These are phyloP conservation scores for Tolypocladium cylindrosporum DNA, from an alignment of 2,329 filamentous ascomycete species.

Conservation along the genomic window DNA sequence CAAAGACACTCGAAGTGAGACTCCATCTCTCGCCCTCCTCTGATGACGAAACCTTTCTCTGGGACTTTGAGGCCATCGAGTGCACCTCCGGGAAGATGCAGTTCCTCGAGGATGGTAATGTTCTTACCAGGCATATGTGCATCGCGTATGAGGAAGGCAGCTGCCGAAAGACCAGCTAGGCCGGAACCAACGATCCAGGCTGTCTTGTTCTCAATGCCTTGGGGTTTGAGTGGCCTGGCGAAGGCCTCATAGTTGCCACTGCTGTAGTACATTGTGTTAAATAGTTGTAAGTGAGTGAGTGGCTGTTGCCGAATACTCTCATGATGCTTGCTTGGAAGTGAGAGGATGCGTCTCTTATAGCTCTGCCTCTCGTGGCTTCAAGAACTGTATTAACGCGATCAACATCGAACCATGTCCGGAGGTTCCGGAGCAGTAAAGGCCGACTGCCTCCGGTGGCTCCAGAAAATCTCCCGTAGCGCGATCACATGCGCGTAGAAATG, in stretches of 20 bases:
- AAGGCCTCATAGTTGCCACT: not conserved
- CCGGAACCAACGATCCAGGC: not conserved
- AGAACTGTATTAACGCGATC: not conserved
- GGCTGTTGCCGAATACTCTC: not conserved
- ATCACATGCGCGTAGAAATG: not conserved
- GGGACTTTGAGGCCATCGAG: conserved; percentile 2
- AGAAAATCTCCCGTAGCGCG: not conserved
- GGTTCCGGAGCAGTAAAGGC: not conserved
- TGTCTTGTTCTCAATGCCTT: not conserved
- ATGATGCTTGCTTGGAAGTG: not conserved
- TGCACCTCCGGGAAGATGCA: not conserved
- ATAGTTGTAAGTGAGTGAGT: not conserved
- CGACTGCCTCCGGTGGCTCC: not conserved
- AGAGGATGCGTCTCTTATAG: not conserved
- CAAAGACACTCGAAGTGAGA: conserved; percentile 16
- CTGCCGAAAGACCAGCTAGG: not conserved
- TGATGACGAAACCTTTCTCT: conserved; percentile 19
- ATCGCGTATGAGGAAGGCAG: not conserved
- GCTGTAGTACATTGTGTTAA: not conserved
- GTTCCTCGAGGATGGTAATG: not conserved
- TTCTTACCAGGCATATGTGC: not conserved
- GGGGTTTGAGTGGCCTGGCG: not conserved
- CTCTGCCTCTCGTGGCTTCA: not conserved
- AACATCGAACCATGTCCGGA: not conserved
- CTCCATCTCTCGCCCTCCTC: conserved; percentile 18